Conservation (phyloP, 495 filamentous ascomycete genomes). For the Xylaria sp. region DNA sequence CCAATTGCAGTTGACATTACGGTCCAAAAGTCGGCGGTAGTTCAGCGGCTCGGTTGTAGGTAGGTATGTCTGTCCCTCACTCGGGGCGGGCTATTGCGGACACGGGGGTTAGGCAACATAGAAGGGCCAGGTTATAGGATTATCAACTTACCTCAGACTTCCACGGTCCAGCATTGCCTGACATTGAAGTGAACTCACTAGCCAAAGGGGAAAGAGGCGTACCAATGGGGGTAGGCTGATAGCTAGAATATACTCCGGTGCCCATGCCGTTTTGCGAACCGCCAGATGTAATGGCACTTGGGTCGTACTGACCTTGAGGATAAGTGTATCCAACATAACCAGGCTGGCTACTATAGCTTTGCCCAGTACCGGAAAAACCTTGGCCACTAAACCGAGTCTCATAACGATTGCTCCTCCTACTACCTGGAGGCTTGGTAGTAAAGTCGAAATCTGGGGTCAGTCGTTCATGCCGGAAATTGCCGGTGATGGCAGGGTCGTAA, state of each 20-base stretch:
- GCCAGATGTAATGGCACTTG: conserved; percentile 35
- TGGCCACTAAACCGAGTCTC: conserved; percentile 48
- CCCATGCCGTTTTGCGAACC: conserved; percentile 41
- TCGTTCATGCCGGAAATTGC: conserved; percentile 53
- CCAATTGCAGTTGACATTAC: conserved; percentile 97
- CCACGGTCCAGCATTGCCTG: conserved; percentile 44
- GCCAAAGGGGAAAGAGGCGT: conserved; percentile 86
- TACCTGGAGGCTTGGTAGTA: conserved; percentile 41
- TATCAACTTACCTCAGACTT: conserved; percentile 59
- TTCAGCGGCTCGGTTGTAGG: conserved; percentile 93
- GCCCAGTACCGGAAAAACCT: conserved; percentile 25
- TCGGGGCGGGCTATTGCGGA: conserved; percentile 48
- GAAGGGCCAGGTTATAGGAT: neutral
- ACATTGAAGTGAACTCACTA: conserved; percentile 72
- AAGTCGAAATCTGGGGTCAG: conserved; percentile 55
- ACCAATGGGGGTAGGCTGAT: conserved; percentile 75
- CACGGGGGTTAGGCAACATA: conserved; percentile 25
- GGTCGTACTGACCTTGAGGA: conserved; percentile 46
- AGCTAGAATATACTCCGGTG: conserved; percentile 64
- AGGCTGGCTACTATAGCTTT: conserved; percentile 30
- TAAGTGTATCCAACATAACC: conserved; percentile 38
- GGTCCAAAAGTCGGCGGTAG: conserved; percentile 93
- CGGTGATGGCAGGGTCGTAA: conserved; percentile 41
- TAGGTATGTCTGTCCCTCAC: conserved; percentile 77
- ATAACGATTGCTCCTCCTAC: conserved; percentile 50